Evolutionary conservation across 371 early-diverging fungal genomes (phyloP).

Genomic region (Batrachochytrium dendrobatidis): DNA sequence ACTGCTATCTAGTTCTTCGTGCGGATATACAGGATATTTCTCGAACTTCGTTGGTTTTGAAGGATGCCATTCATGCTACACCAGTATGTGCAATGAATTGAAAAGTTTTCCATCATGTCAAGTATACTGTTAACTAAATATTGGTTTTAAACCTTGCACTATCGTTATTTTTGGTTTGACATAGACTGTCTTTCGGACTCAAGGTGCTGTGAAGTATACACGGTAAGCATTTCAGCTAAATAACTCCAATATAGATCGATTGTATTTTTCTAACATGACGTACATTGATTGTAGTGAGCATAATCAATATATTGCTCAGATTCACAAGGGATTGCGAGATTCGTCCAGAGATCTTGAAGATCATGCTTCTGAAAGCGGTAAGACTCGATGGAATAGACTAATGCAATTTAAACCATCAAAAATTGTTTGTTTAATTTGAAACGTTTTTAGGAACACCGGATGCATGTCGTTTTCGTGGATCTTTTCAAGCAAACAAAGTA

Average conservation of each 20-base stretch:
- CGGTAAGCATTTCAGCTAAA: neutral
- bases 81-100: no score
- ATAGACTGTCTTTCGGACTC: no score
- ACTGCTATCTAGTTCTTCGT: slow-evolving; percentile 18
- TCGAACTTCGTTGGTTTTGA: slow-evolving; percentile 17
- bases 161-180: neutral
- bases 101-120: slow-evolving; percentile 1
- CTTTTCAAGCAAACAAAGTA: slow-evolving; percentile 68
- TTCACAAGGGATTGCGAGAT: no score
- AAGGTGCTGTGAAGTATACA: no score
- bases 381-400: neutral
- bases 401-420: no score
- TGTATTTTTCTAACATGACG: neutral
- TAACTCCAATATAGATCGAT: neutral
- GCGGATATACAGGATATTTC: slow-evolving; percentile 46
- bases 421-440: no score
- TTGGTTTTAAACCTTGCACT: neutral
- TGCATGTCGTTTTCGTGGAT: slow-evolving; percentile 73
- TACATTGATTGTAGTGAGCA: neutral
- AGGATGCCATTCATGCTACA: slow-evolving; percentile 13
- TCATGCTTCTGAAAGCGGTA: no score
- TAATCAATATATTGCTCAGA: no score
- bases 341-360: no score
- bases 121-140: neutral
- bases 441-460: no score